Base-by-base conservation (phyloP, 306 rosid species). In the Vigna unguiculata region DNA sequence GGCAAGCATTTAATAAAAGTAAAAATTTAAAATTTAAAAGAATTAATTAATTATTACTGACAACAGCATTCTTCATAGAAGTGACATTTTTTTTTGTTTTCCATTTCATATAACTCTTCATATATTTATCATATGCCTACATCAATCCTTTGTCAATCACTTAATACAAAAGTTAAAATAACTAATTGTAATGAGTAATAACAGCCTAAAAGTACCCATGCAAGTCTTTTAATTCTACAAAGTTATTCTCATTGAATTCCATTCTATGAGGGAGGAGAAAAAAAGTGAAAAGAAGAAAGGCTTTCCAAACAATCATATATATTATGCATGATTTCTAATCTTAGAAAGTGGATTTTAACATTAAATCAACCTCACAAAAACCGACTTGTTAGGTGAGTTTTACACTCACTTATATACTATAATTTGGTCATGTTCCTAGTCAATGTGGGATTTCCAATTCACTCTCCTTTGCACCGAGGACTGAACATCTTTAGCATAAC, bases 191-290 rank as follows among this genome's bases (percentile, higher is more conserved):
- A 55, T 21, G 47, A 53, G 65, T 11, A 72, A 43, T 14, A 22
- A 64, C 25, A 64, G 55, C 79, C 74, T 52, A 55, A 34, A 62
- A 9, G 49, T 24, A 79, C 17, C 49, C 66, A 28, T 22, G 41
- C 19, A 40, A 51, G 25, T 62, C 59, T 54, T 49, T 36, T 70
- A 68, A 55, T 34, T 34, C 40, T 34, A 34, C 40, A 34, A 6
- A 34, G 40, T 34, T 1, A 34, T 6, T 34, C 40, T 34, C 40
- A 6, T 6, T 34, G 40, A 34, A 48, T 34, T 15, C 46, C 38
- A 49, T 9, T 13, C 55, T 38, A 47, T 25, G 22, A 34, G n/a
- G 13, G 12, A 9, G 66, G 43, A 10, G 48, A 15, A 15, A 34
- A 10, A 15, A 9, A 21, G 53, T 14, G 41, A 40, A 40, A 22